A percentile compares a stretch with the other conserved stretches of the same genome.
Conservation (phyloP, 306 rosid species). For the Fragaria iinumae region DNA sequence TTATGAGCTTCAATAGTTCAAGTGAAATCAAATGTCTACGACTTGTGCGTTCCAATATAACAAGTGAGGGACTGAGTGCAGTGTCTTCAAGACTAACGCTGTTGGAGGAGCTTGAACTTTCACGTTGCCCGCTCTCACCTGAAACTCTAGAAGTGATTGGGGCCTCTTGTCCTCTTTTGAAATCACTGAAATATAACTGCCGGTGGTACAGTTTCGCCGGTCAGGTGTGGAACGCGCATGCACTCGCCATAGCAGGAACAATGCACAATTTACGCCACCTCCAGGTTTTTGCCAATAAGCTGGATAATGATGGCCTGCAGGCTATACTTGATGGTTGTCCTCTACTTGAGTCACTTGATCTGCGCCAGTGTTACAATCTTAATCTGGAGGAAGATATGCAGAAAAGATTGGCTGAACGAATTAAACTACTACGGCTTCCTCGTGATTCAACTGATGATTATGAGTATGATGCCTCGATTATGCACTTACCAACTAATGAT, state of each 20-base stretch:
- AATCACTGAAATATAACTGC: background rate
- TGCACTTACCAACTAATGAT: no score
- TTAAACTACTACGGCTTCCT: conserved; percentile 45
- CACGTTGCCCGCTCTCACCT: no score
- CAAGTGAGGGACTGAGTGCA: background rate
- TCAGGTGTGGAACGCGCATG: background rate
- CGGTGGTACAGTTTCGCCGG: background rate
- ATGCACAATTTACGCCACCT: conserved; percentile 50
- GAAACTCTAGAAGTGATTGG: no score
- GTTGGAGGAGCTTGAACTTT: no score
- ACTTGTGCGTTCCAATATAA: background rate
- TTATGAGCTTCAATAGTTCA: no score
- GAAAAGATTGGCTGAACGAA: conserved; percentile 32
- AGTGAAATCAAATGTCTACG: background rate
- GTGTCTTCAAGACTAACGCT: background rate
- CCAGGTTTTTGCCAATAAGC: conserved; percentile 46
- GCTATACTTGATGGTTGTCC: conserved; percentile 56
- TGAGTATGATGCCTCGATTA: conserved; percentile 10
- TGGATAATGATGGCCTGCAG: conserved; percentile 45
- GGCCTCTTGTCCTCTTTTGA: background rate
- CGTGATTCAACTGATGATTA: conserved; percentile 34
- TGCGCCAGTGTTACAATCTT: conserved; percentile 46
- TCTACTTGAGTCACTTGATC: conserved; percentile 50
- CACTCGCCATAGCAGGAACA: conserved; percentile 43
- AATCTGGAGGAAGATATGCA: conserved; percentile 19